Evolutionary conservation across 1,139 yeast species (phyloP).

Genomic region (Geotrichum citri-aurantii): DNA sequence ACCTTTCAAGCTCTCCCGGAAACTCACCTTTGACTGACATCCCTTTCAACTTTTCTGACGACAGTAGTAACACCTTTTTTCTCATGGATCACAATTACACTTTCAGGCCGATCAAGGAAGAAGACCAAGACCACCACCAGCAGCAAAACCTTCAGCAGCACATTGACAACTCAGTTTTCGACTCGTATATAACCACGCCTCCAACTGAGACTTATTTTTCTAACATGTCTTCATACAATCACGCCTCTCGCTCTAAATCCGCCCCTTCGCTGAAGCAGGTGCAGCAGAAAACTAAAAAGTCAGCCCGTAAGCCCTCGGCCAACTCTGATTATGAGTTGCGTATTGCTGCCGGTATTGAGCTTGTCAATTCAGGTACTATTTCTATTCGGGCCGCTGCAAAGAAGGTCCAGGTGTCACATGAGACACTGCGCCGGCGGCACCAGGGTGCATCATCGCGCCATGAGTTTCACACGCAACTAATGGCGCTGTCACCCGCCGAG

Average conservation of each 20-base stretch:
- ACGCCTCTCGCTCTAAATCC: neutral
- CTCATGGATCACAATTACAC: neutral
- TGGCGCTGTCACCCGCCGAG: conserved; percentile 14
- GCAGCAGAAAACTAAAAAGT: neutral
- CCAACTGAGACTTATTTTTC: neutral
- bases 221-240: neutral
- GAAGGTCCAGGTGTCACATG: conserved; percentile 13
- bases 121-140: neutral
- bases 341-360: conserved; percentile 8
- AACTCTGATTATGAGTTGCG: conserved; percentile 10
- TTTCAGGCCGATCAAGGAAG: neutral
- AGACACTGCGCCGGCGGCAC: conserved; percentile 14
- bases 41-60: neutral
- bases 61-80: neutral
- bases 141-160: neutral
- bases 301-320: neutral
- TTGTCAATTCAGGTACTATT: conserved; percentile 1
- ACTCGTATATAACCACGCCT: neutral
- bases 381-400: conserved; percentile 16
- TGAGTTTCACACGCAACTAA: conserved; percentile 14
- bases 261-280: neutral
- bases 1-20: neutral
- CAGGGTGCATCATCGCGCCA: conserved; percentile 12
- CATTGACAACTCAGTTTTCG: neutral
- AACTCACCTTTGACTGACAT: neutral